Percentiles rank a stretch among this genome's conserved stretches.
These are phyloP conservation scores for Suillus hirtellus DNA, from an alignment of 768 basidiomycete genomes.

Conservation along the genomic window DNA sequence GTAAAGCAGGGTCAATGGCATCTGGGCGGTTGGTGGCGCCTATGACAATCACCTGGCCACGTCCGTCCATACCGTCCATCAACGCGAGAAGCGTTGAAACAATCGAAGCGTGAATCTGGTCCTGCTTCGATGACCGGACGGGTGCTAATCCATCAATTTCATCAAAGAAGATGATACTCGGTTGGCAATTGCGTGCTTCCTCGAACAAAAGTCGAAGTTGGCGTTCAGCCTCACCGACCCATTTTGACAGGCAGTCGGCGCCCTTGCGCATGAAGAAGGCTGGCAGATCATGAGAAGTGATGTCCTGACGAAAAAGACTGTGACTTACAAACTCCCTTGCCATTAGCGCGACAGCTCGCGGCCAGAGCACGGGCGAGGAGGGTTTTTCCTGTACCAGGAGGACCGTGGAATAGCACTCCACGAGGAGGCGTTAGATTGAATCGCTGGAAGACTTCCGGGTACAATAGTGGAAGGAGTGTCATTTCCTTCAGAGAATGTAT, in stretches of 20 bases:
- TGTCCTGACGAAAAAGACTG: not conserved
- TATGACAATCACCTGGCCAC: slow-evolving; percentile 96
- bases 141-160: slow-evolving; percentile 99
- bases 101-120: slow-evolving; percentile 98
- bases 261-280: slow-evolving; percentile 99
- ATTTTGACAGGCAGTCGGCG: slow-evolving; percentile 96
- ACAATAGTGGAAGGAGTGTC: slow-evolving; percentile 92
- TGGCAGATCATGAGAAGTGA: slow-evolving; percentile 29
- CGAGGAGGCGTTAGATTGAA: slow-evolving; percentile 94
- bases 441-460: slow-evolving; percentile 94
- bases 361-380: slow-evolving; percentile 92
- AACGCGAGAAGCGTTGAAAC: slow-evolving; percentile 93
- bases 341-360: slow-evolving; percentile 84
- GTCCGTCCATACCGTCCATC: slow-evolving; percentile 99
- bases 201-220: slow-evolving; percentile 94
- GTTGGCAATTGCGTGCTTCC: slow-evolving; percentile 89
- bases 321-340: slow-evolving; percentile 81
- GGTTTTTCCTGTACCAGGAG: slow-evolving; percentile 98
- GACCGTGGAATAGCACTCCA: slow-evolving; percentile 96
- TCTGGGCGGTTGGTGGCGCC: slow-evolving; percentile 98
- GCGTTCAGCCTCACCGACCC: slow-evolving; percentile 98
- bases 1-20: slow-evolving; percentile 93
- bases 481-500: slow-evolving; percentile 98
- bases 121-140: slow-evolving; percentile 97
- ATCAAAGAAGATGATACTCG: slow-evolving; percentile 98